A percentile compares a stretch with the other conserved stretches of the same genome.
Evolutionary conservation across 345 rosid species (phyloP).

Genomic region (Citrus maxima): DNA sequence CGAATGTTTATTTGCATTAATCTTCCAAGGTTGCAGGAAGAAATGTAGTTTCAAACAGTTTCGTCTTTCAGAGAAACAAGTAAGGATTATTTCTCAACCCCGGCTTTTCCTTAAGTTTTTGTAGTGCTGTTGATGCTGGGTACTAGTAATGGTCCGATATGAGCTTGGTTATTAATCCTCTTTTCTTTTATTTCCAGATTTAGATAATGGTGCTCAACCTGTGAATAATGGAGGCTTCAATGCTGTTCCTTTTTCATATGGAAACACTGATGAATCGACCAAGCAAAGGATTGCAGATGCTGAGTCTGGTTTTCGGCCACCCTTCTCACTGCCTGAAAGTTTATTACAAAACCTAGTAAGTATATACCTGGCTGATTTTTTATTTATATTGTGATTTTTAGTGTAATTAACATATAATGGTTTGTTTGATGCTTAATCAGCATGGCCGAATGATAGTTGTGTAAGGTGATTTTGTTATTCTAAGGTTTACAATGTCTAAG

Average conservation of each 20-base stretch:
- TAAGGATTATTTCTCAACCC: constrained; percentile 43
- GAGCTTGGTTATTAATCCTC: constrained; percentile 10
- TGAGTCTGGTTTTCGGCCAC: constrained; percentile 64
- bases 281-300: constrained; percentile 39
- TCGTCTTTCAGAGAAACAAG: constrained; percentile 52
- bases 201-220: constrained; percentile 37
- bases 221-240: constrained; percentile 38
- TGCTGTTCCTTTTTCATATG: constrained; percentile 75
- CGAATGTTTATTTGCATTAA: constrained; percentile 17
- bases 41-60: constrained; percentile 45
- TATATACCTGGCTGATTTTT: constrained; percentile 17
- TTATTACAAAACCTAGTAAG: constrained; percentile 79
- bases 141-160: neutral
- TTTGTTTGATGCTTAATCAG: constrained; percentile 45
- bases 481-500: constrained; percentile 99
- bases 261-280: constrained; percentile 40
- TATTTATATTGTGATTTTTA: constrained; percentile 9
- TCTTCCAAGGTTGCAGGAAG: constrained; percentile 60
- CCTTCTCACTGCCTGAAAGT: constrained; percentile 68
- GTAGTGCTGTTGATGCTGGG: neutral
- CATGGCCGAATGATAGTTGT: constrained; percentile 56
- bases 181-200: constrained; percentile 35
- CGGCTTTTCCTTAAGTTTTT: constrained; percentile 8
- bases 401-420: constrained; percentile 25
- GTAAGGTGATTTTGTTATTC: constrained; percentile 81